Percentiles rank a stretch among this genome's conserved stretches.
Conservation (phyloP, 306 rosid genomes). For the Arachis stenosperma region DNA sequence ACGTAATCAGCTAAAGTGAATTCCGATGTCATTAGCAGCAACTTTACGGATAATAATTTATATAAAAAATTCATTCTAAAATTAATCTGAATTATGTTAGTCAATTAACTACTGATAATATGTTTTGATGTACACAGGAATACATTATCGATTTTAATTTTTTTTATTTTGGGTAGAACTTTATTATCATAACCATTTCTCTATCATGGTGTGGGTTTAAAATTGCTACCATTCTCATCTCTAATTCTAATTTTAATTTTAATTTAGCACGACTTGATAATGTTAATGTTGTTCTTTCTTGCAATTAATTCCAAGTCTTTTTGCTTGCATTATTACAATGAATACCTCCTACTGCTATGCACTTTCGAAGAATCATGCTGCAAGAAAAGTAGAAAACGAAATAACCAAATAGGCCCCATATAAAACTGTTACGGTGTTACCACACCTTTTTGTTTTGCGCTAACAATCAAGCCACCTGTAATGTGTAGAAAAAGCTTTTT, state of each 20-base stretch:
- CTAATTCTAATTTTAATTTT: neutral
- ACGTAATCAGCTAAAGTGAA: neutral
- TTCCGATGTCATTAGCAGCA: neutral
- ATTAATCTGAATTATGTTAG: neutral
- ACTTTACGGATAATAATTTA: no score
- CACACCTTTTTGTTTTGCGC: neutral
- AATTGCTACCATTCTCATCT: no score
- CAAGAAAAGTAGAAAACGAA: neutral
- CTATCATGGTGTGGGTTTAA: no score
- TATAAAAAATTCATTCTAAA: neutral
- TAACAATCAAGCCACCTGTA: neutral
- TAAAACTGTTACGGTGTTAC: no score
- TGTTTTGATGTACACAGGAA: no score
- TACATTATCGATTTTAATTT: no score
- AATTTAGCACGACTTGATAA: neutral
- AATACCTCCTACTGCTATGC: neutral
- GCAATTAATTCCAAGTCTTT: no score
- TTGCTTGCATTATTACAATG: neutral
- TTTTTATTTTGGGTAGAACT: no score
- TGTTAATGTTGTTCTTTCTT: neutral
- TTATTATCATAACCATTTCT: no score
- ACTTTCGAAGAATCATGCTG: slow-evolving; percentile 17
- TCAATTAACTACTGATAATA: no score
- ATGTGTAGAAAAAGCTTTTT: neutral
- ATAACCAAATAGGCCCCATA: slow-evolving; percentile 8